Percentiles rank a stretch among this genome's conserved stretches.
Conservation (phyloP, 257 asterid species). For the Eustoma russellianum region DNA sequence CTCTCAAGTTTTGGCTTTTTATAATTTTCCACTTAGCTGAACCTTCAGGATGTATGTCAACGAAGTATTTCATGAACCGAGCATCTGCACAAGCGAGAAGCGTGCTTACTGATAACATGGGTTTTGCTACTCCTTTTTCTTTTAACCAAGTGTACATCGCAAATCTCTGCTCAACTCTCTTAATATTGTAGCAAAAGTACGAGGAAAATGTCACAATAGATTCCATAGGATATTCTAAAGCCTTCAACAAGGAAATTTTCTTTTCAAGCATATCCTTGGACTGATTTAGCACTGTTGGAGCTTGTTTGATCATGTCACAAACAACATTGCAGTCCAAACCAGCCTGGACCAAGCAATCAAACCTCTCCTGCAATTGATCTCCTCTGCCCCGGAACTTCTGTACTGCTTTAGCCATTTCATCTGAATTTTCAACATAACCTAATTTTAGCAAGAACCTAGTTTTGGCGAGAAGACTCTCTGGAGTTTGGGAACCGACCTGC, state of each 20-base stretch:
- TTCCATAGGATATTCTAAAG: slow-evolving; percentile 62
- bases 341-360: slow-evolving; percentile 63
- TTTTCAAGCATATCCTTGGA: slow-evolving; percentile 48
- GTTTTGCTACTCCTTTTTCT: slow-evolving; percentile 66
- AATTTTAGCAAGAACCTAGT: slow-evolving; percentile 49
- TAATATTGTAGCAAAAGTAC: slow-evolving; percentile 65
- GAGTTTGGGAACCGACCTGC: slow-evolving; percentile 37
- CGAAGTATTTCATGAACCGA: slow-evolving; percentile 59
- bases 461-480: slow-evolving; percentile 42
- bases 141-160: slow-evolving; percentile 76
- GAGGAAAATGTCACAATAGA: slow-evolving; percentile 63
- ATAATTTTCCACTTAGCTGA: slow-evolving; percentile 59
- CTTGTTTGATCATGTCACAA: slow-evolving; percentile 58
- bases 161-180: slow-evolving; percentile 55
- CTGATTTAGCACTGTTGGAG: slow-evolving; percentile 65
- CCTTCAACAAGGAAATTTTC: slow-evolving; percentile 49
- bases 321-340: slow-evolving; percentile 68
- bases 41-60: slow-evolving; percentile 70
- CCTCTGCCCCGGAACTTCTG: slow-evolving; percentile 83
- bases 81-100: slow-evolving; percentile 67
- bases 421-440: slow-evolving; percentile 76
- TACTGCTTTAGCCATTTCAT: slow-evolving; percentile 76
- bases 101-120: slow-evolving; percentile 58
- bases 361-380: slow-evolving; percentile 87
- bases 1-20: slow-evolving; percentile 22